Conservation (phyloP, 2,329 filamentous ascomycete species). For the Xylaria sp. region DNA sequence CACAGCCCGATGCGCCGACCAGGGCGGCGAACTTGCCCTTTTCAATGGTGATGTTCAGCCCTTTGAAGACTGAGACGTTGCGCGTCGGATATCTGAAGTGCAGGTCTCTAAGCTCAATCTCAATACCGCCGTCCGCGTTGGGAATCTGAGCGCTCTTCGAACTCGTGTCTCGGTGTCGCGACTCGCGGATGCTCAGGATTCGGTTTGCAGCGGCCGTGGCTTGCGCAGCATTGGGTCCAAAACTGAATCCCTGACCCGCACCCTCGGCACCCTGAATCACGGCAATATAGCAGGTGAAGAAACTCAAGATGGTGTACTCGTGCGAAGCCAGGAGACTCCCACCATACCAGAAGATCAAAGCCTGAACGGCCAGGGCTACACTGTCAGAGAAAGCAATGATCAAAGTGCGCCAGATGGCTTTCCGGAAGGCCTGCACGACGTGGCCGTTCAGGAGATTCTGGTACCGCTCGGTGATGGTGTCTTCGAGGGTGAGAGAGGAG, state of each 20-base stretch:
- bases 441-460: conserved; percentile 53
- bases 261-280: conserved; percentile 63
- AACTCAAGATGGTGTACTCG: conserved; percentile 44
- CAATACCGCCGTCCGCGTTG: conserved; percentile 45
- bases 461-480: conserved; percentile 59
- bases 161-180: conserved; percentile 34
- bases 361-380: conserved; percentile 56
- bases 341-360: conserved; percentile 63
- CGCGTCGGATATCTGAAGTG: conserved; percentile 58
- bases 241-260: conserved; percentile 62
- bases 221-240: conserved; percentile 59
- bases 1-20: conserved; percentile 65
- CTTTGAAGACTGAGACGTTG: conserved; percentile 52
- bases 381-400: conserved; percentile 67
- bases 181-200: conserved; percentile 49
- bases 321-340: conserved; percentile 50
- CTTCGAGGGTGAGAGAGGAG: conserved; percentile 63
- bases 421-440: conserved; percentile 53
- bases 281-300: conserved; percentile 58
- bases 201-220: conserved; percentile 55
- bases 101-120: conserved; percentile 52
- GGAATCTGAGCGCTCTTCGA: conserved; percentile 36
- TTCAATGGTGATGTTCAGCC: conserved; percentile 58
- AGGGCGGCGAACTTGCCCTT: conserved; percentile 66
- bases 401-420: conserved; percentile 56